Percentiles rank a stretch among this genome's conserved stretches.
These are phyloP conservation scores for Boletus edulis DNA, from an alignment of 768 basidiomycete species.

Conservation along the genomic window DNA sequence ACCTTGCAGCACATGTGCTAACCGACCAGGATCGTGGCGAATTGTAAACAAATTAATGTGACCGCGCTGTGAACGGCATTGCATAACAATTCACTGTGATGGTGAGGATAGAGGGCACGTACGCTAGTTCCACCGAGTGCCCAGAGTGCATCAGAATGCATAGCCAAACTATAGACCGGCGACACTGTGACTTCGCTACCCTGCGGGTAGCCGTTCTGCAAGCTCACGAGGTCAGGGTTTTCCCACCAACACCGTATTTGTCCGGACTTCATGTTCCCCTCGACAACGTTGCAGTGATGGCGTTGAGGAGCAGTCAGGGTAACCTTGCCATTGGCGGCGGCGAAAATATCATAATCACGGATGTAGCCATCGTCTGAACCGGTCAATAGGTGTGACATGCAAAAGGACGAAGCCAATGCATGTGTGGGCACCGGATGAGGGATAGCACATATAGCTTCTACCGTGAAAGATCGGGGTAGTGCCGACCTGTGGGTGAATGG, in stretches of 20 bases:
- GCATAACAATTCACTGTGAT: slow-evolving; percentile 17
- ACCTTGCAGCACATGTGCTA: slow-evolving; percentile 60
- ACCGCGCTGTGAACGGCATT: slow-evolving; percentile 58
- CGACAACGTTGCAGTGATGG: slow-evolving; percentile 86
- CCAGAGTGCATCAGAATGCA: slow-evolving; percentile 95
- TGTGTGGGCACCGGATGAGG: slow-evolving; percentile 88
- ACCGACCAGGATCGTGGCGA: slow-evolving; percentile 85
- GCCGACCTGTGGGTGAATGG: slow-evolving; percentile 26
- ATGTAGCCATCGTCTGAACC: slow-evolving; percentile 95
- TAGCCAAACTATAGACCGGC: slow-evolving; percentile 86
- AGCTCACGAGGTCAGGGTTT: slow-evolving; percentile 42
- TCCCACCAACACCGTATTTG: slow-evolving; percentile 92
- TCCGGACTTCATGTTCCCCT: slow-evolving; percentile 88
- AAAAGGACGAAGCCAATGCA: slow-evolving; percentile 79
- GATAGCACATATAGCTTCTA: slow-evolving; percentile 90
- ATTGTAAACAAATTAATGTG: slow-evolving; percentile 91
- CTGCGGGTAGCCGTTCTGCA: slow-evolving; percentile 25
- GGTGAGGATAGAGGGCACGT: slow-evolving; percentile 29
- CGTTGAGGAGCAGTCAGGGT: slow-evolving; percentile 87
- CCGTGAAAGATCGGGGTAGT: slow-evolving; percentile 66
- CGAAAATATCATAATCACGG: slow-evolving; percentile 87
- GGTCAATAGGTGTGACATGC: slow-evolving; percentile 86
- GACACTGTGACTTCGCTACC: slow-evolving; percentile 54
- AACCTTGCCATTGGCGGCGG: slow-evolving; percentile 82
- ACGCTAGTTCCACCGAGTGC: slow-evolving; percentile 85